Conservation (phyloP, 352 stramenopile species). For the Phytopythium litorale region DNA sequence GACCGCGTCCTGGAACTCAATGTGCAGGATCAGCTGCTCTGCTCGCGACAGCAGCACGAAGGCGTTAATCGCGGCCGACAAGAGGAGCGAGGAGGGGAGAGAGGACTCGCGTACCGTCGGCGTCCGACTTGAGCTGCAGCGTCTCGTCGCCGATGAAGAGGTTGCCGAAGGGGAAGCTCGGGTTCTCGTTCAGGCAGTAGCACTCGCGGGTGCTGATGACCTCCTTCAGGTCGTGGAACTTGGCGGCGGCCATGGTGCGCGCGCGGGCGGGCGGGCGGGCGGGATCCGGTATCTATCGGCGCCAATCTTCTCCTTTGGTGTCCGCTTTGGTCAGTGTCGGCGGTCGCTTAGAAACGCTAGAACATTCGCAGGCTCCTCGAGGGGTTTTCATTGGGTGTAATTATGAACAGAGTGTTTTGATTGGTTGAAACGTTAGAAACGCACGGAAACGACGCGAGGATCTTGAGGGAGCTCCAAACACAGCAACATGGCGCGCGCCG, state of each 20-base stretch:
- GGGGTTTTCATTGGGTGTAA: background rate
- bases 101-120: constrained; percentile 36
- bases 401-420: background rate
- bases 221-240: constrained; percentile 64
- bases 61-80: background rate
- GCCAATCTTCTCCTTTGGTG: no score
- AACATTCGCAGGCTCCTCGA: background rate
- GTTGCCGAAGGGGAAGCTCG: constrained; percentile 65
- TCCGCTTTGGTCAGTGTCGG: background rate
- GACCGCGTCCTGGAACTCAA: constrained; percentile 78
- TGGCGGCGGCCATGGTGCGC: constrained; percentile 24
- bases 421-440: constrained; percentile 3
- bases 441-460: background rate
- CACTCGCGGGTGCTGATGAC: constrained; percentile 53
- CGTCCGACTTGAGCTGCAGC: constrained; percentile 73
- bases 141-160: constrained; percentile 77
- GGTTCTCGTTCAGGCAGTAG: constrained; percentile 81
- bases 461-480: background rate
- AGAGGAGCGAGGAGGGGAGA: background rate
- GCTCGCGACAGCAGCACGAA: background rate
- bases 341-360: background rate
- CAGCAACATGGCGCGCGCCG: background rate
- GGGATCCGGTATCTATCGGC: no score
- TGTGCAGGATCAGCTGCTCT: constrained; percentile 82
- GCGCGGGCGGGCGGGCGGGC: no score